Evolutionary conservation across 2,329 filamentous ascomycete species (phyloP).

Genomic region (Macrophomina pseudophaseolina): DNA sequence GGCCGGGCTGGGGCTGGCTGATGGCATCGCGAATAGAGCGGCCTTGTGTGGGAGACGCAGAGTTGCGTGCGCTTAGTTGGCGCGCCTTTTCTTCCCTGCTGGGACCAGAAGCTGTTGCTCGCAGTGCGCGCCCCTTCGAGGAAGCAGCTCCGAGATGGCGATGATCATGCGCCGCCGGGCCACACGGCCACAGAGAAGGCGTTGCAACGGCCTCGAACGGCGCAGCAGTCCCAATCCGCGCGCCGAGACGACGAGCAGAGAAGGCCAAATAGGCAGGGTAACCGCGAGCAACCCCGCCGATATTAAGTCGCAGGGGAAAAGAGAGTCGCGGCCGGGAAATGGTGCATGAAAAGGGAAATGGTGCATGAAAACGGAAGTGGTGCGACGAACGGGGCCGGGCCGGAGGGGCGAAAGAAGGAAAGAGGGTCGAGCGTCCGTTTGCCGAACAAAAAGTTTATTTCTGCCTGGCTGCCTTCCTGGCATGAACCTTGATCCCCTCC

Average conservation of each 20-base stretch:
- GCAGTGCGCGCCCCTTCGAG: background rate
- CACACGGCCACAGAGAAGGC: background rate
- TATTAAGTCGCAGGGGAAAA: background rate
- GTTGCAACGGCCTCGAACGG: background rate
- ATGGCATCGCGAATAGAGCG: no score
- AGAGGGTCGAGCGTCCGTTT: background rate
- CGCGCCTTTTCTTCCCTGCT: no score
- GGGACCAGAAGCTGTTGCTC: no score
- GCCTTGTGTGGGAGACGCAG: no score
- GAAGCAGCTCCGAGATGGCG: background rate
- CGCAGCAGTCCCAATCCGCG: background rate
- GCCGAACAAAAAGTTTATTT: slow-evolving; percentile 8
- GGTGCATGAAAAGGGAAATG: no score
- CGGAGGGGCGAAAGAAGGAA: background rate
- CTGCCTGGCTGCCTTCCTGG: background rate
- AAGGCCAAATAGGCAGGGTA: background rate
- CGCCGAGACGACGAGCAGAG: background rate
- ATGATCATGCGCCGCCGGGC: background rate
- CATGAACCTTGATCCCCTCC: background rate
- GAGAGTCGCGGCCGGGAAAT: no score
- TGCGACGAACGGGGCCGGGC: background rate
- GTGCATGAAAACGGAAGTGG: background rate
- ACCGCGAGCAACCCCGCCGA: background rate
- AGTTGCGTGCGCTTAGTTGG: no score
- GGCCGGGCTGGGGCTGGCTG: no score